Base-by-base conservation (phyloP, 176 grass and related monocot genomes). In the Musa beccarii region DNA sequence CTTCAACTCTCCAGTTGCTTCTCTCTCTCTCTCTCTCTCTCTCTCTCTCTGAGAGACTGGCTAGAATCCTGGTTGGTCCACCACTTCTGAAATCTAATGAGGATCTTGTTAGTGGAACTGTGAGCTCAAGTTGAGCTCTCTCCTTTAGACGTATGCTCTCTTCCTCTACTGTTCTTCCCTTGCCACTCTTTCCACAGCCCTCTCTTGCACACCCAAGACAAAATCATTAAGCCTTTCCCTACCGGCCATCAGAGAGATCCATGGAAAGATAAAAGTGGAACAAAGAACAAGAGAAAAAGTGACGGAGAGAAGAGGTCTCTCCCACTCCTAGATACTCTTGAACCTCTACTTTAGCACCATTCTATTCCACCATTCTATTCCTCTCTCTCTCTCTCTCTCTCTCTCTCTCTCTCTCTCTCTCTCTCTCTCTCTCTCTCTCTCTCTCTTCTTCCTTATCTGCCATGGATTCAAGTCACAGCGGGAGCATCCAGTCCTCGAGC, bases 381-480 rank as follows among this genome's bases (percentile, higher is more conserved):
- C 19, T 9, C 15, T 0, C 28, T 76, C n/a, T 28, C 28, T 56
- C 10, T 62, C 56, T 59, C 56, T 20, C 26, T 10, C 29, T 16
- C 10, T 59, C 13, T n/a, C 21, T 28, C 17, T n/a, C 57, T 49
- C 28, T 56, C 10, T 62, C 56, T 59, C 56, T 20, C 26, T 10
- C 29, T 16, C 10, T 28, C 28, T 56, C 10, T 62, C 56, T 59
- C 56, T 20, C 26, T 10, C 29, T 16, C 10, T 59, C 13, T n/a
- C 21, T 28, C 17, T n/a, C 57, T 49, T 34, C 0, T 62, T 52
- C 17, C 63, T 61, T n/a, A n/a, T 20, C 23, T 13, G 34, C 34
- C 78, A 98, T 98, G 94, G 88, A 82, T 70, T 98, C 95, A 66
- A 89, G 79, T 20, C 86, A 85, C 29, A 98, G 90, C 83, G 95